A percentile compares a stretch with the other conserved stretches of the same genome.
Conservation (phyloP, 257 asterid genomes). For the Asclepias syriaca region DNA sequence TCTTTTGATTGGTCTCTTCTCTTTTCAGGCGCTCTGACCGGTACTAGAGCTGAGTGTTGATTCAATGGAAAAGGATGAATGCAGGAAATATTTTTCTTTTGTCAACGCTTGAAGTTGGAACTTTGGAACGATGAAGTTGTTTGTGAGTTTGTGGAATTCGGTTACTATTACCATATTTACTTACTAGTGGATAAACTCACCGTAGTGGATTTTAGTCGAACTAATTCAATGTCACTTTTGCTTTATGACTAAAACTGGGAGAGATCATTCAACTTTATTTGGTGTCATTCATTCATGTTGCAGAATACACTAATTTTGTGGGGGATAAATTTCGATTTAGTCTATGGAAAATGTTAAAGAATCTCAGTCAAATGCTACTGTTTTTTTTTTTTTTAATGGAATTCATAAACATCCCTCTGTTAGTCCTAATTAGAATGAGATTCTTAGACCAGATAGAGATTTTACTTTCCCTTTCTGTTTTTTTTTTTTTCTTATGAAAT, state of each 20-base stretch:
- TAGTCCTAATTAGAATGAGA: too few species aligned
- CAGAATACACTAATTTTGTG: not conserved
- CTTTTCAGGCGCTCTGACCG: constrained; percentile 54
- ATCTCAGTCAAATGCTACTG: too few species aligned
- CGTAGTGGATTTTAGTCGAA: not conserved
- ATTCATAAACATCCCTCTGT: too few species aligned
- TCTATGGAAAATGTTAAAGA: not conserved
- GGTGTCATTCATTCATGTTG: not conserved
- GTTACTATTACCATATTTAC: not conserved
- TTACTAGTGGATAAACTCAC: not conserved
- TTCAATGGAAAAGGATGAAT: constrained; percentile 8
- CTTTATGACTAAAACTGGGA: not conserved
- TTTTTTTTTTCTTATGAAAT: too few species aligned
- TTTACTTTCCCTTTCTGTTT: too few species aligned
- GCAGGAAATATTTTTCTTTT: constrained; percentile 11
- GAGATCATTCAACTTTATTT: not conserved
- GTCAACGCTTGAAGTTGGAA: constrained; percentile 19
- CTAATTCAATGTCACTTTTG: not conserved
- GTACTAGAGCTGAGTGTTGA: constrained; percentile 38
- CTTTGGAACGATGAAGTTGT: not conserved
- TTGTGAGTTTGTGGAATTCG: not conserved
- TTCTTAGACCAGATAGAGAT: too few species aligned
- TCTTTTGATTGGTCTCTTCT: not conserved
- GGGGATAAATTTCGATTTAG: not conserved
- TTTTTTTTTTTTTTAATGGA: too few species aligned